These are phyloP conservation scores for Anethum foeniculum DNA, from an alignment of 140 eudicot species.

Conservation along the genomic window DNA sequence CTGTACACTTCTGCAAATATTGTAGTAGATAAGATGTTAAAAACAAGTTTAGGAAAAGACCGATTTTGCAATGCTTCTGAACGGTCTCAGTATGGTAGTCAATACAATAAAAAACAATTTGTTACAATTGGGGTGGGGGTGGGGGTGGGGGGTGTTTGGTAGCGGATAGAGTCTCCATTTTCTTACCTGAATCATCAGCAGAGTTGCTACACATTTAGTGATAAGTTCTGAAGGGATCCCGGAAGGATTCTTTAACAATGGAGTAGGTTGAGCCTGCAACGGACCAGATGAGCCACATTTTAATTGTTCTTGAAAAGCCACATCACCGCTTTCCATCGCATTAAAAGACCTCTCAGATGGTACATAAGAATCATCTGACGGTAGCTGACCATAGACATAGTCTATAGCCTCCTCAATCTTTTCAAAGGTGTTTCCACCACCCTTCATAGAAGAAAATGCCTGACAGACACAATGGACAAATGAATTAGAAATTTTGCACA, in stretches of 20 bases:
- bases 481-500: neutral
- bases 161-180: neutral
- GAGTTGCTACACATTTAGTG: slow-evolving; percentile 66
- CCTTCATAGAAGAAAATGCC: slow-evolving; percentile 67
- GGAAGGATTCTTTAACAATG: slow-evolving; percentile 26
- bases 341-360: slow-evolving; percentile 9
- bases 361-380: slow-evolving; percentile 23
- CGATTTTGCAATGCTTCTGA: neutral
- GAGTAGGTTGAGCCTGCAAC: slow-evolving; percentile 27
- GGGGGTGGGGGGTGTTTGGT: no score
- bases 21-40: neutral
- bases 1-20: slow-evolving; percentile 69
- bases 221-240: slow-evolving; percentile 62
- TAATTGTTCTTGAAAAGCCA: slow-evolving; percentile 14
- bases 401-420: slow-evolving; percentile 60
- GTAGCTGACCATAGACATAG: slow-evolving; percentile 28
- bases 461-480: slow-evolving; percentile 18
- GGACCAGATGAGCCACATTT: slow-evolving; percentile 10
- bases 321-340: slow-evolving; percentile 11
- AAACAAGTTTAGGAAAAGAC: neutral
- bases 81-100: neutral
- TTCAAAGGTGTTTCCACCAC: slow-evolving; percentile 35
- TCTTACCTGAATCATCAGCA: slow-evolving; percentile 75
- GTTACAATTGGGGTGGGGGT: neutral
- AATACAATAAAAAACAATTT: neutral